Conservation (phyloP, 2,329 filamentous ascomycete species). For the Penicillium sp. region DNA sequence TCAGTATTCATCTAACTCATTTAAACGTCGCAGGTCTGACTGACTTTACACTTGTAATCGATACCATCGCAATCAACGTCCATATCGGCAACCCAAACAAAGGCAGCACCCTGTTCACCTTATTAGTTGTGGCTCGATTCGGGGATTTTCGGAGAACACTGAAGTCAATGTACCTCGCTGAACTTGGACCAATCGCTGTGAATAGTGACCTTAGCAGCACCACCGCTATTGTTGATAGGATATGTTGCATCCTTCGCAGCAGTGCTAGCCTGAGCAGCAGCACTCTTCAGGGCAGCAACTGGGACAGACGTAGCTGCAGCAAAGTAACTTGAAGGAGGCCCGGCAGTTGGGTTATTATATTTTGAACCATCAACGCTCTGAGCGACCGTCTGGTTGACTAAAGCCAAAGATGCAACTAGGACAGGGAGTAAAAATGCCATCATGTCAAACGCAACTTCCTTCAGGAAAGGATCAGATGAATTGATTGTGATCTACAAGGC, state of each 20-base stretch:
- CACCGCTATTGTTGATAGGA: conserved; percentile 18
- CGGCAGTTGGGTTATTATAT: conserved; percentile 22
- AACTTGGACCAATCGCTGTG: conserved; percentile 29
- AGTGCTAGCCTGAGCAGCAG: conserved; percentile 22
- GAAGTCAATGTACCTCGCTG: conserved; percentile 12
- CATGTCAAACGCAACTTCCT: too few relatives aligned
- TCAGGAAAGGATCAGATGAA: background rate
- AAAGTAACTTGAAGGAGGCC: conserved; percentile 28
- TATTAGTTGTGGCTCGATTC: background rate
- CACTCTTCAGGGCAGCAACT: conserved; percentile 24
- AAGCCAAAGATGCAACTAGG: background rate
- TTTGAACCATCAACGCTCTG: conserved; percentile 22
- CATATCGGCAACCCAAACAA: conserved; percentile 33
- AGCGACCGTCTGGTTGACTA: conserved; percentile 2
- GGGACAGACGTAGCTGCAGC: conserved; percentile 25
- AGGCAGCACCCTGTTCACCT: conserved; percentile 24
- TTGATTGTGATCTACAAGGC: background rate
- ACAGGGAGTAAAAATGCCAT: background rate
- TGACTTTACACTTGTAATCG: conserved; percentile 27
- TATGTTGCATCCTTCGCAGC: conserved; percentile 27
- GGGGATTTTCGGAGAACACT: background rate
- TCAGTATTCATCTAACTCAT: background rate
- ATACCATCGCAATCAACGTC: conserved; percentile 36
- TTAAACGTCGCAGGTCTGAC: background rate
- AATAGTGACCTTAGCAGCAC: conserved; percentile 25